Percentiles rank a stretch among this genome's conserved stretches.
phyloP scores from a whole-genome alignment of 495 filamentous ascomycete species.

The Immersiella caudata region DNA sequence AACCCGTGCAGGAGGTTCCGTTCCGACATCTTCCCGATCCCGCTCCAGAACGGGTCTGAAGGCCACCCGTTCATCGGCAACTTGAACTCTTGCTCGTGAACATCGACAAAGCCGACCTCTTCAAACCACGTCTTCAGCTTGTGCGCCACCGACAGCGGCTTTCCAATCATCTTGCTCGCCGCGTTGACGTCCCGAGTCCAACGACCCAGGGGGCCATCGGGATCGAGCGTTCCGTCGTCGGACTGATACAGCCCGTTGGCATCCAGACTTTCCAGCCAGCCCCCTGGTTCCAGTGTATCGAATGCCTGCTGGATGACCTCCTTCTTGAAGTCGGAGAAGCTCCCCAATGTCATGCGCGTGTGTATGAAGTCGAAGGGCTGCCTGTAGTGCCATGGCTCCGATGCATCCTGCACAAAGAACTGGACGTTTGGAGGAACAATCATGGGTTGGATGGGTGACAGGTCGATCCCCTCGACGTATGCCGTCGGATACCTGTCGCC shows the following conservation, averaged over 20 bases:
- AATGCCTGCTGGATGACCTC: constrained; percentile 45
- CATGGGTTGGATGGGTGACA: constrained; percentile 49
- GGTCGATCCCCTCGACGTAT: constrained; percentile 43
- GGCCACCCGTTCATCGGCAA: constrained; percentile 62
- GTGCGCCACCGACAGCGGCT: constrained; percentile 55
- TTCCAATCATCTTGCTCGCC: constrained; percentile 51
- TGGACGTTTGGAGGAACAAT: constrained; percentile 47
- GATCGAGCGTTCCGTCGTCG: constrained; percentile 62
- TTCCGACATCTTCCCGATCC: constrained; percentile 43
- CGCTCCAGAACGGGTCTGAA: constrained; percentile 28
- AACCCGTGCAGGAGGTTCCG: constrained; percentile 36
- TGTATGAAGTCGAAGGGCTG: constrained; percentile 53
- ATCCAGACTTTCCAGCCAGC: constrained; percentile 68
- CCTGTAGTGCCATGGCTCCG: constrained; percentile 31
- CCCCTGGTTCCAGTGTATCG: constrained; percentile 62
- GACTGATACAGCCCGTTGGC: constrained; percentile 57
- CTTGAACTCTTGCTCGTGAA: constrained; percentile 58
- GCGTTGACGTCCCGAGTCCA: constrained; percentile 56
- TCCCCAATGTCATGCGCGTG: constrained; percentile 49
- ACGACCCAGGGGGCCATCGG: constrained; percentile 46
- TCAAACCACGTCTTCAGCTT: constrained; percentile 58
- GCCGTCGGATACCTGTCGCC: constrained; percentile 46
- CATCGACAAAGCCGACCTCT: constrained; percentile 65
- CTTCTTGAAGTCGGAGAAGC: constrained; percentile 47
- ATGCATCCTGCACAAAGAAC: constrained; percentile 53